These are phyloP conservation scores for Brasilioporus rufonigricans DNA, from an alignment of 768 basidiomycete genomes.

Conservation along the genomic window DNA sequence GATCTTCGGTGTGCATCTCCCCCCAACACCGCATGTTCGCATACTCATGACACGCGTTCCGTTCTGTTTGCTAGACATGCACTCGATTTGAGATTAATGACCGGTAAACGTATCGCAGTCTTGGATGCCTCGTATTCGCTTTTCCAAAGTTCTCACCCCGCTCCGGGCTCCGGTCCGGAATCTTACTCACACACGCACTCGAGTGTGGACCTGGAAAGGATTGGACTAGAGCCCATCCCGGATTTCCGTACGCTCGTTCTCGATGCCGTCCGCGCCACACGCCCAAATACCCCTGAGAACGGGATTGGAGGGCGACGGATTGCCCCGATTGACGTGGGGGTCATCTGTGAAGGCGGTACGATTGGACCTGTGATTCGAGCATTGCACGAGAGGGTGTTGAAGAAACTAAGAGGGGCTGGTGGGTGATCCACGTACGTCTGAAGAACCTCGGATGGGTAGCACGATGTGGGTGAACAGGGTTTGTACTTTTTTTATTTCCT, in stretches of 20 bases:
- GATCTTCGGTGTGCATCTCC: constrained; percentile 51
- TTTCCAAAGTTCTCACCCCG: constrained; percentile 27
- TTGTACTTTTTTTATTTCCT: neutral
- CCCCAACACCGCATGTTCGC: neutral
- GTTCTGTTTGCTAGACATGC: constrained; percentile 51
- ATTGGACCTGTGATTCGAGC: constrained; percentile 48
- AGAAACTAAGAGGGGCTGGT: constrained; percentile 20
- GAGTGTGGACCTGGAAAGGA: constrained; percentile 3
- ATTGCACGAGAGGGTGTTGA: constrained; percentile 48
- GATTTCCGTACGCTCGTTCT: constrained; percentile 50
- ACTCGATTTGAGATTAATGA: constrained; percentile 77
- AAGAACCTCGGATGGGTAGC: neutral
- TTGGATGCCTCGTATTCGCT: constrained; percentile 72
- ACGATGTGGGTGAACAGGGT: neutral
- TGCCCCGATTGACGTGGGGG: constrained; percentile 58
- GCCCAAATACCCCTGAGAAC: constrained; percentile 6
- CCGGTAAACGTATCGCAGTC: constrained; percentile 60
- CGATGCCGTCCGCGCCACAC: constrained; percentile 43
- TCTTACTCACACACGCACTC: neutral
- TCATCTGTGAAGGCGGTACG: constrained; percentile 53
- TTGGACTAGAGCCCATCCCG: constrained; percentile 59
- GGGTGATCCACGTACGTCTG: constrained; percentile 3
- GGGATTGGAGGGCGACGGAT: constrained; percentile 36
- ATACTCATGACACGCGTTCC: neutral
- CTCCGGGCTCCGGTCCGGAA: neutral